Conservation (phyloP, 371 early-diverging fungal genomes). For the Caulochytrium protostelioides region DNA sequence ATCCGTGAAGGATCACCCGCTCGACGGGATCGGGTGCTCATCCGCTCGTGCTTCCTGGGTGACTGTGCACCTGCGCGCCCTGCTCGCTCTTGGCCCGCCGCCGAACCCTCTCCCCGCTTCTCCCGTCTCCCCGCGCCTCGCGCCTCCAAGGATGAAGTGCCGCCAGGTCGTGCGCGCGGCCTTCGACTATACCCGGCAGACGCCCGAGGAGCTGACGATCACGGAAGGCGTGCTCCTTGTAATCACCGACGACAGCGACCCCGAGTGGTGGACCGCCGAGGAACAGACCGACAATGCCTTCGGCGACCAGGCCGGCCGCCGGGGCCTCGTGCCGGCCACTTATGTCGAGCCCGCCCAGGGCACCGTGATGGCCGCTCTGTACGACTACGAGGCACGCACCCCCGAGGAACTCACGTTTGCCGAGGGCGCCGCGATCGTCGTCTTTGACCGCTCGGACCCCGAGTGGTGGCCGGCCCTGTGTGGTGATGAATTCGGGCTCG, state of each 20-base stretch:
- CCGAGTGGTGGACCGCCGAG: constrained; percentile 16
- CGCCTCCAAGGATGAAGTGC: too few species aligned
- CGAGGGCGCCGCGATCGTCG: constrained; percentile 24
- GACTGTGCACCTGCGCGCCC: too few species aligned
- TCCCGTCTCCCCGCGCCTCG: too few species aligned
- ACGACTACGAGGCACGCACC: constrained; percentile 62
- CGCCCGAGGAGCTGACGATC: too few species aligned
- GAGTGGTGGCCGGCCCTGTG: constrained; percentile 25
- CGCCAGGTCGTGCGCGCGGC: too few species aligned
- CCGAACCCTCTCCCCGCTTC: too few species aligned
- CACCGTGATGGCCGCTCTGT: constrained; percentile 23
- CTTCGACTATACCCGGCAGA: too few species aligned
- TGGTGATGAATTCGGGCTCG: constrained; percentile 16
- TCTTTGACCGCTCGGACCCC: constrained; percentile 15
- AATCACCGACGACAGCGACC: constrained; percentile 15
- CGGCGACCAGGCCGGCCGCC: constrained; percentile 7
- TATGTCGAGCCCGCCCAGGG: constrained; percentile 16
- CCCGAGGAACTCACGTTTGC: constrained; percentile 63
- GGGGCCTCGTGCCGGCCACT: constrained; percentile 17
- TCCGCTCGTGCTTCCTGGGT: too few species aligned
- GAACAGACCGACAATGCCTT: constrained; percentile 13
- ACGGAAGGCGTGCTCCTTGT: too few species aligned
- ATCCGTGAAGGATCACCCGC: too few species aligned
- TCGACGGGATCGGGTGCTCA: too few species aligned
- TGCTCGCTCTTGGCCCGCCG: too few species aligned